Base-by-base conservation (phyloP, 441 rosid species). In the Lepidium campestre region DNA sequence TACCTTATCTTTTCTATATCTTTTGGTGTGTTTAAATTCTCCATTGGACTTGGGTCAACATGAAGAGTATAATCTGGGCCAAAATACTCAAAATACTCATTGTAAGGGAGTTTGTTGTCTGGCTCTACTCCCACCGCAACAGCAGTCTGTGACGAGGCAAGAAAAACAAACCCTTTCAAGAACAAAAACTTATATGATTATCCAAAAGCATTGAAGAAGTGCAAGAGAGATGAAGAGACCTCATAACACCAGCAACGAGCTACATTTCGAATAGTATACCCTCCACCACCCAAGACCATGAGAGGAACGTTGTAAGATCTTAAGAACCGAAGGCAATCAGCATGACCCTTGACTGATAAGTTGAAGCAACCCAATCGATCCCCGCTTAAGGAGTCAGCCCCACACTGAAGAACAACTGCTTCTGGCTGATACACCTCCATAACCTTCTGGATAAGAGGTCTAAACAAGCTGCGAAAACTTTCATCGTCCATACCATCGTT, bases 201-300 rank as follows among this genome's bases (percentile, higher is more conserved):
- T 18, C 4, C 44, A 72, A 55, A 58, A 10, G 1, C 20, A 52
- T 25, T 39, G 7, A 71, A 29, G 39, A 57, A 32, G 12, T 55
- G 34, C 45, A 44, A 11, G 32, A 47, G 55, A 57, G 53, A 62
- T 41, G 41, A 17, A 60, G 67, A 81, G 54, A 93, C 98, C 97
- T 93, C 97, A 29, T 90, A 93, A 79, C 96, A 88, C 96, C 98
- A 93, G 78, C 98, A 93, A 46, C 97, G 98, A 14, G 98, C 98
- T 41, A 93, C 99, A 78, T 93, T 93, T 57, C 99, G 77, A 67
- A 93, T 91, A 10, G 99, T 93, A 75, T 91, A 93, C 18, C 99
- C 99, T 65, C 99, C 99, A 47, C 97, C 99, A 71, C 99, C 99
- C 82, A 93, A 79, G 23, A 91, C 89, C 97, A 93, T 87, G 70